Base-by-base conservation (phyloP, 176 grass and related monocot species). In the Puya raimondii region DNA sequence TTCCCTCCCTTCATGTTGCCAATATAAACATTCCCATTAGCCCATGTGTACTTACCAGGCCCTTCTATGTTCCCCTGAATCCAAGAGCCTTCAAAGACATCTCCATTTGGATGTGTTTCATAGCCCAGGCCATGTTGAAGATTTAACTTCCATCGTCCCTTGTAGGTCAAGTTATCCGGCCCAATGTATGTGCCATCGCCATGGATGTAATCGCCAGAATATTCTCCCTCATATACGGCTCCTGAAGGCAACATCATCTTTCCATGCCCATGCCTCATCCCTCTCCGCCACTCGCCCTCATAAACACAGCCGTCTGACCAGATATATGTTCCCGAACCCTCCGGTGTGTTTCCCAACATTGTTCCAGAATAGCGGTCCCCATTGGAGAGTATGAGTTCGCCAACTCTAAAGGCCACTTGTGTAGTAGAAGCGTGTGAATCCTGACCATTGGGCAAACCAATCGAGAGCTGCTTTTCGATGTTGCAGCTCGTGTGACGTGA, bases 51-150 rank as follows among this genome's bases (percentile, higher is more conserved):
- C 63, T 90, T 93, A 3, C 94, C 89, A 64, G 84, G 84, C 13
- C 94, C 94, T 64, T 88, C 87, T 81, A 93, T 85, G 64, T 73
- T 72, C 76, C 94, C 94, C 71, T 90, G 89, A 33, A 93, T 99
- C 94, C 94, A 99, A 2, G 94, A 86, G 70, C 94, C 89, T 53
- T 99, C 89, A 77, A 87, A 99, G 12, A 80, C 54, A 64, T 99
- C 89, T 63, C 89, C 84, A 67, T 93, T 88, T 49, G 94, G 87
- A 67, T 79, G 88, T 50, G 75, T 93, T 84, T 99, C 84, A 54
- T 67, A 81, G 59, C 94, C 94, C 65, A 93, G 79, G 1, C 94
- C 94, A 72, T 99, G 94, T 67, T 93, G 90, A 50, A 75, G 79
- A 64, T 93, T 93, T 74, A 99, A 77, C 78, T 90, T 99, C 80